Evolutionary conservation across 78 protist species (phyloP), one percentile per base, ranked within the genome.

Genomic region (Polysphondylium violaceum): DNA sequence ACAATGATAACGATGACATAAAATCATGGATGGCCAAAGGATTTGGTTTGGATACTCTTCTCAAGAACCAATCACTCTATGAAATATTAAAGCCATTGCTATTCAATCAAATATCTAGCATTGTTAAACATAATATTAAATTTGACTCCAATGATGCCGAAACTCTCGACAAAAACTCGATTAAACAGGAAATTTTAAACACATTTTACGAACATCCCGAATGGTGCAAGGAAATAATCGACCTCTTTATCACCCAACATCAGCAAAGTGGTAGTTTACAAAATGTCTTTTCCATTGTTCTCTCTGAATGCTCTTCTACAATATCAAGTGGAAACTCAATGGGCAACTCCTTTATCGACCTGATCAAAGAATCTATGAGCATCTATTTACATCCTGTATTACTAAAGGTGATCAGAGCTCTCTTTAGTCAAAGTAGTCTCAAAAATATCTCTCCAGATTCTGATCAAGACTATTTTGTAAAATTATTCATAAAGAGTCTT

Each of bases 341-440:
- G 76, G 36, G 58, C 43, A 69, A 81, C 21, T 81, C 89, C 33
- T 81, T 81, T 17, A 47, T 72, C 12, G 89, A 81, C n/a, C 55
- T 69, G 29, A 68, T 81, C 29, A 81, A 67, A 44, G 74, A 68
- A 16, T 65, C 89, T 38, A n/a, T 81, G 59, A 68, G 44, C 21
- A 53, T 38, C 19, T 81, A 81, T 33, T 29, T 81, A 41, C 61
- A 81, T 35, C 89, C 89, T 23, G 21, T 81, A 17, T 67, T 81
- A 8, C 17, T 73, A 9, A 53, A 81, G 56, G 72, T 81, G n/a
- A 51, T 81, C 27, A 38, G 36, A 23, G 38, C 76, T 21, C 23
- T 69, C 16, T 43, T 43, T 19, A 27, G 25, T 7, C 60, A 69
- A 43, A 25, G 41, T 12, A 38, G 36, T 23, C 40, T 65, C 21